Evolutionary conservation across 164 flowering plant genomes (phyloP).

Genomic region (Warburgia ugandensis): DNA sequence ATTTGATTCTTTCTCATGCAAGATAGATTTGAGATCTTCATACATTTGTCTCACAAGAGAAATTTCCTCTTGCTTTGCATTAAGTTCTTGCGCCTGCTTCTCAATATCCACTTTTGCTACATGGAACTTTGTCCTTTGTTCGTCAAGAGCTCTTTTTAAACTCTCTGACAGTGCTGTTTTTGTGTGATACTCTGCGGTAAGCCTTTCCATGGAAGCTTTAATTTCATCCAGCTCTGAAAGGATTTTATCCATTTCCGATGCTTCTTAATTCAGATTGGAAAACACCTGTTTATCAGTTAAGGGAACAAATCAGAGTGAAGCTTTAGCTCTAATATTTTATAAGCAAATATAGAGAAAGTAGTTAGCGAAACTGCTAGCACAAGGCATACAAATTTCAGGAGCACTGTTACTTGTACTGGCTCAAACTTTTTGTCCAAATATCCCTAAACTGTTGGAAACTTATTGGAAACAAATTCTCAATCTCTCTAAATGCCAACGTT

Average conservation of each 20-base stretch:
- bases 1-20: slow-evolving; percentile 34
- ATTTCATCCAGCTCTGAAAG: slow-evolving; percentile 60
- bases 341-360: too few species aligned
- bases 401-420: too few species aligned
- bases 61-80: slow-evolving; percentile 31
- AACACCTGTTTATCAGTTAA: too few species aligned
- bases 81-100: slow-evolving; percentile 36
- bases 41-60: slow-evolving; percentile 17
- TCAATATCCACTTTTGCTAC: slow-evolving; percentile 39
- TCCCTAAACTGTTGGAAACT: too few species aligned
- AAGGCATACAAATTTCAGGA: too few species aligned
- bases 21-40: slow-evolving; percentile 27
- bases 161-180: slow-evolving; percentile 41
- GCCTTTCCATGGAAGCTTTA: slow-evolving; percentile 55
- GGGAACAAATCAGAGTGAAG: too few species aligned
- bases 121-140: slow-evolving; percentile 30
- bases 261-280: too few species aligned
- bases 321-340: too few species aligned
- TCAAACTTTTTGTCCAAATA: too few species aligned
- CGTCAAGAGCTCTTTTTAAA: slow-evolving; percentile 39
- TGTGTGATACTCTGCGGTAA: slow-evolving; percentile 32
- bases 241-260: slow-evolving; percentile 34
- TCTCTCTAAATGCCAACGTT: too few species aligned
- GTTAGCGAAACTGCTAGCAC: too few species aligned
- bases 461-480: too few species aligned